Evolutionary conservation across 148 eudicot species (phyloP), one percentile per base, ranked within the genome.

Genomic region (Rheum nobile): DNA sequence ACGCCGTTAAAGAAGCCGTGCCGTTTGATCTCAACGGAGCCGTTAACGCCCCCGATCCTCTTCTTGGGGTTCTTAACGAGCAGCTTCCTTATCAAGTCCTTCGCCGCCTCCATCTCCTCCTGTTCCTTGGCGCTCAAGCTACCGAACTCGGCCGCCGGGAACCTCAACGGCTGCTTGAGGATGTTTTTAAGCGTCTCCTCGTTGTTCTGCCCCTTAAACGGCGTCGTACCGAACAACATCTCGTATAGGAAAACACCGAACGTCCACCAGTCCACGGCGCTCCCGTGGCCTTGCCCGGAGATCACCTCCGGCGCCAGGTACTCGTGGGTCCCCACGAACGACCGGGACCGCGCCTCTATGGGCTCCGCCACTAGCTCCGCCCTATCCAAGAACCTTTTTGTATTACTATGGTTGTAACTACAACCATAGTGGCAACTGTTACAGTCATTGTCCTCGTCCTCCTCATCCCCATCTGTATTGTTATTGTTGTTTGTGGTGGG

Each of bases 1-100:
- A 91, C 91, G 54, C 97, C 97, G 73, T 83, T 89, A 67, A 91
- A 91, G 77, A 91, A 89, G 50, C 86, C 93, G 61, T 91, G 97
- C 48, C 76, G 82, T 74, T 91, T 91, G 13, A 91, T 91, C 82
- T 91, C 97, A 29, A 81, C 80, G 1, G 93, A 86, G 14, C 97
- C 97, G 76, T 83, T 89, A 17, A 84, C 67, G 63, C 91, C 81
- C 67, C 97, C 97, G 52, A 91, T 81, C 76, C 97, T 91, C 83
- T 84, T 86, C 83, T 87, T 89, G 5, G 97, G 93, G 63, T 87
- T 87, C 83, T 91, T 91, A 75, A 82, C 91, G 4, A 91, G 57
- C 1, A 89, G 76, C 82, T 74, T 89, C 75, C 87, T 83, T 59
- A 91, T 89, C 1, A 91, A 83, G 71, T 91, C 97, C 73, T 87